Evolutionary conservation across 1,139 yeast species (phyloP).

Genomic region (Suhomyces atakaporum): DNA sequence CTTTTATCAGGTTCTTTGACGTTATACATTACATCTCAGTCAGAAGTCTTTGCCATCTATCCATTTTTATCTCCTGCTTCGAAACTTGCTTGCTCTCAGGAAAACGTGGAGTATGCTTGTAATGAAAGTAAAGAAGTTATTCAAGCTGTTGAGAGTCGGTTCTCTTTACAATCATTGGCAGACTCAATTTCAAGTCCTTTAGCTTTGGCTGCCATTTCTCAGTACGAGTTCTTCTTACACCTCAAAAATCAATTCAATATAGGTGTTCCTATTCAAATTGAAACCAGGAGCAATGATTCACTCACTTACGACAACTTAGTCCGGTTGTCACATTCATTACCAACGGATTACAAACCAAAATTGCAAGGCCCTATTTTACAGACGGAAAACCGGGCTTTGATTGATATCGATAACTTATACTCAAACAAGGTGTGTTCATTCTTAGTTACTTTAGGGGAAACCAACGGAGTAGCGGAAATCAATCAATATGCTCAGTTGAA

Average conservation of each 20-base stretch:
- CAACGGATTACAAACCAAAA: slow-evolving; percentile 14
- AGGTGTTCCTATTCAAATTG: slow-evolving; percentile 14
- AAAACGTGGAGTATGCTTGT: slow-evolving; percentile 25
- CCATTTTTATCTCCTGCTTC: slow-evolving; percentile 32
- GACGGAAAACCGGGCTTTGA: background rate
- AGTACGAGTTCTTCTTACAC: slow-evolving; percentile 22
- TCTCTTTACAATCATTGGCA: slow-evolving; percentile 14
- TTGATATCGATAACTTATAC: slow-evolving; percentile 23
- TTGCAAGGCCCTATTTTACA: slow-evolving; percentile 30
- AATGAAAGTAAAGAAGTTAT: slow-evolving; percentile 27
- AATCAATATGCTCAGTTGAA: slow-evolving; percentile 32
- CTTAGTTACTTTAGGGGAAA: slow-evolving; percentile 22
- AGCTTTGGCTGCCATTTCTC: slow-evolving; percentile 20
- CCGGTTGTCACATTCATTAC: slow-evolving; percentile 18
- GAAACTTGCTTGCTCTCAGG: slow-evolving; percentile 26
- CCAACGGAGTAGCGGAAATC: slow-evolving; percentile 17
- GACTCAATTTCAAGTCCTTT: slow-evolving; percentile 19
- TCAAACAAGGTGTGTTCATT: slow-evolving; percentile 19
- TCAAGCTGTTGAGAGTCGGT: slow-evolving; percentile 20
- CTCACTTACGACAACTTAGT: slow-evolving; percentile 17
- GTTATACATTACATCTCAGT: slow-evolving; percentile 32
- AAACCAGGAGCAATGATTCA: slow-evolving; percentile 15
- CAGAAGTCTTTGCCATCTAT: slow-evolving; percentile 32
- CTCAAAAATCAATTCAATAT: slow-evolving; percentile 22
- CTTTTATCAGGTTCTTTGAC: slow-evolving; percentile 37